Evolutionary conservation across 2,329 filamentous ascomycete genomes (phyloP).

Genomic region (Fusarium circinatum): DNA sequence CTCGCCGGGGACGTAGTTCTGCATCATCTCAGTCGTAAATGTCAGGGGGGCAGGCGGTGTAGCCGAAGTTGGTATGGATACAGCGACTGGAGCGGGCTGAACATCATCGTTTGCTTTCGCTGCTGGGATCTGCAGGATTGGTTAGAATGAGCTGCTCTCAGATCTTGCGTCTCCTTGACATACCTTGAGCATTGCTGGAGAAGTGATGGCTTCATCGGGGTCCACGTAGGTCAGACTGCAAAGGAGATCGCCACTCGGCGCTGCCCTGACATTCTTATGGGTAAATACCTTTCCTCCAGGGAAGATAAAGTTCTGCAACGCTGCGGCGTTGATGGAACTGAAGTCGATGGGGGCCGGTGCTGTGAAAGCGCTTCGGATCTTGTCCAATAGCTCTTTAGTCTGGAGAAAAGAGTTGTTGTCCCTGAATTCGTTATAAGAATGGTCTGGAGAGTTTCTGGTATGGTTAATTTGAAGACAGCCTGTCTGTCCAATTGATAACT

Average conservation of each 20-base stretch:
- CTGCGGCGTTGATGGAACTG: background rate
- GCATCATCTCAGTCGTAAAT: background rate
- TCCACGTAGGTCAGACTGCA: background rate
- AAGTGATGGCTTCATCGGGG: background rate
- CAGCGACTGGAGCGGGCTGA: background rate
- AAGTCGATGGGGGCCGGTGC: accelerated
- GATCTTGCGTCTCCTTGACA: accelerated
- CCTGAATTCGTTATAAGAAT: too few species aligned
- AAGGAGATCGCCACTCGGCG: background rate
- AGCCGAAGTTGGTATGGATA: accelerated
- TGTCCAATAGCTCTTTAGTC: background rate
- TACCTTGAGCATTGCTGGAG: background rate
- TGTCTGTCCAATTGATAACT: background rate
- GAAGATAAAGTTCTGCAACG: accelerated
- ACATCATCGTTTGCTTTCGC: background rate
- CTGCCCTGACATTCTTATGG: accelerated
- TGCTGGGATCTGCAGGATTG: accelerated
- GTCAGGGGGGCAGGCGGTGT: background rate
- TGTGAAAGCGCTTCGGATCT: accelerated
- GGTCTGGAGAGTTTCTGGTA: too few species aligned
- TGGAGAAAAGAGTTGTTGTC: too few species aligned
- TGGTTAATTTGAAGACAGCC: background rate
- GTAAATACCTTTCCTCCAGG: background rate
- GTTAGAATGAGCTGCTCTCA: accelerated
- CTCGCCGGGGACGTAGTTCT: background rate